Percentiles rank a stretch among this genome's conserved stretches.
phyloP scores from a whole-genome alignment of 441 rosid species.

The Jatropha podagrica region DNA sequence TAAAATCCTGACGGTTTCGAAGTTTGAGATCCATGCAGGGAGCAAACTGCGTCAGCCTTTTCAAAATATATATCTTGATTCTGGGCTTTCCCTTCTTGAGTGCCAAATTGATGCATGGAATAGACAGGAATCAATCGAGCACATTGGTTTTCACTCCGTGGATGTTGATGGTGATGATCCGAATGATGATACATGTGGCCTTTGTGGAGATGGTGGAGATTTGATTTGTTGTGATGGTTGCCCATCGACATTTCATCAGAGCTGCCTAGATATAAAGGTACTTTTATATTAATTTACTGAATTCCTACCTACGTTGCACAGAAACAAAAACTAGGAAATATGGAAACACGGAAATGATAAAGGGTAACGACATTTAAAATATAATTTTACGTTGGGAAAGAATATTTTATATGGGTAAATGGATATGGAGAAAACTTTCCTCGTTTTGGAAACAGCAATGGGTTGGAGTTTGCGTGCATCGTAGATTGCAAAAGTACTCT shows the following conservation, averaged over 20 bases:
- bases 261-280: constrained; percentile 86
- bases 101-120: constrained; percentile 95
- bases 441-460: too few species aligned
- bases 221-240: constrained; percentile 97
- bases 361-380: too few species aligned
- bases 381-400: too few species aligned
- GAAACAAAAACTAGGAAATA: too few species aligned
- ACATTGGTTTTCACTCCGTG: constrained; percentile 55
- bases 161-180: constrained; percentile 82
- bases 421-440: too few species aligned
- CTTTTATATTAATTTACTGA: constrained; percentile 9
- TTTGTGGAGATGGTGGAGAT: constrained; percentile 99
- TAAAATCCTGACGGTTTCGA: constrained; percentile 77
- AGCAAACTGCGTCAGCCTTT: constrained; percentile 87
- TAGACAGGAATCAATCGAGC: constrained; percentile 55
- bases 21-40: constrained; percentile 98
- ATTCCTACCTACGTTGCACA: background rate
- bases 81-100: constrained; percentile 81
- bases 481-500: background rate
- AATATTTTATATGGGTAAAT: too few species aligned
- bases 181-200: constrained; percentile 94
- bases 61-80: constrained; percentile 85
- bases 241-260: constrained; percentile 94
- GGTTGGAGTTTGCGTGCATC: too few species aligned
- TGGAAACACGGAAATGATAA: too few species aligned